Evolutionary conservation across 1,284 basidiomycete species (phyloP), one percentile per base, ranked within the genome.

Genomic region (Coniferiporia weirii): DNA sequence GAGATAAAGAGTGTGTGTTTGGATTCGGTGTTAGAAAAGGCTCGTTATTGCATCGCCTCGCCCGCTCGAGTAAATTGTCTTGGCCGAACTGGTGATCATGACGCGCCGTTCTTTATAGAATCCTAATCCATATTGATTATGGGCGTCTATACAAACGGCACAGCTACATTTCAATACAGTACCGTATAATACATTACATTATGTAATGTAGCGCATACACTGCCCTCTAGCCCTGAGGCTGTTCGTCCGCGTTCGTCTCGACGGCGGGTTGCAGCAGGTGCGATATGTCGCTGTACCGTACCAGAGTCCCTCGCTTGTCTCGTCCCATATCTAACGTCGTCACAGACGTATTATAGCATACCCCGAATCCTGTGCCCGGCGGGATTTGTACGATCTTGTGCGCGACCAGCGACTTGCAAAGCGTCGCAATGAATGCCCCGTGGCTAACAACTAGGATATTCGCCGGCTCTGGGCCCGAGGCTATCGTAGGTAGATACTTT

Each of bases 391-490:
- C 61, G 63, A 73, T 69, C 43, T 75, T 68, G 46, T 73, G 75
- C 10, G 71, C 70, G 17, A 80, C 63, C 65, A 89, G 67, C 46
- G 67, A 71, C 36, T 72, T 73, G 54, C 85, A 69, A 51, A 90
- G 73, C 15, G 74, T 73, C 19, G 72, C 70, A 61, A 90, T 87
- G 64, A 80, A 77, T 0, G 80, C 87, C 2, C 86, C 87, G 62
- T 91, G 88, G 43, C 83, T 81, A 56, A 83, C 79, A 3, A 84
- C 77, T 27, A 91, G 75, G 48, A 89, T 74, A 63, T 78, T 71
- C 58, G 70, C 68, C 53, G 74, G 65, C 49, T 61, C 54, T 15
- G 45, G 51, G n/a, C 57, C 48, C 27, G 48, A 56, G 46, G 13
- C 20, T 32, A 66, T 61, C 38, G 70, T 68, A 34, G 70, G 65